A percentile compares a stretch with the other conserved stretches of the same genome.
These are phyloP conservation scores for Angophora floribunda DNA, from an alignment of 345 rosid species.

Conservation along the genomic window DNA sequence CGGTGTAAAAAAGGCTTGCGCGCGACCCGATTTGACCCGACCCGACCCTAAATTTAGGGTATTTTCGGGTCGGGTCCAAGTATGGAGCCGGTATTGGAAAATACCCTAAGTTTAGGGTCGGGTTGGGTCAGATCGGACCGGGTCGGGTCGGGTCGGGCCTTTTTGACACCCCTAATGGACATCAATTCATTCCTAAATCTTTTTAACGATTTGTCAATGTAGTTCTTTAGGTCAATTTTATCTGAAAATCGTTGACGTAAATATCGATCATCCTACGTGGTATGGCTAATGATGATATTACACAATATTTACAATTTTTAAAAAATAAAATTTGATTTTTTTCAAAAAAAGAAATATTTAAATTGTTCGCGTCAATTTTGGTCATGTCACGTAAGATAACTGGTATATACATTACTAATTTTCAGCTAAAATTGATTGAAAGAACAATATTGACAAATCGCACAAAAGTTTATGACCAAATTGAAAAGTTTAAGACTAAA, in stretches of 20 bases:
- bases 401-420: rapidly evolving
- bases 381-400: background rate
- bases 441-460: background rate
- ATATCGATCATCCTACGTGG: rapidly evolving
- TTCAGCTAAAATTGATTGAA: rapidly evolving
- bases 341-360: too few species aligned
- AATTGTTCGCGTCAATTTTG: rapidly evolving
- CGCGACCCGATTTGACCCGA: too few species aligned
- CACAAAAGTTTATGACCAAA: background rate
- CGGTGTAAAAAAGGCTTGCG: too few species aligned
- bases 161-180: too few species aligned
- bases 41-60: too few species aligned
- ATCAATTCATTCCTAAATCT: background rate
- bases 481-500: background rate
- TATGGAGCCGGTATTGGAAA: too few species aligned
- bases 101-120: too few species aligned
- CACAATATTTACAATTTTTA: background rate
- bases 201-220: background rate
- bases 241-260: background rate
- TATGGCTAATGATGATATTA: rapidly evolving
- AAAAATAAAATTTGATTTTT: too few species aligned
- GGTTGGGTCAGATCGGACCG: too few species aligned
- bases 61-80: too few species aligned
- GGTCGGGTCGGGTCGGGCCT: too few species aligned
- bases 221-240: background rate